phyloP scores from a whole-genome alignment of 306 rosid species.

The Vigna hirtella region DNA sequence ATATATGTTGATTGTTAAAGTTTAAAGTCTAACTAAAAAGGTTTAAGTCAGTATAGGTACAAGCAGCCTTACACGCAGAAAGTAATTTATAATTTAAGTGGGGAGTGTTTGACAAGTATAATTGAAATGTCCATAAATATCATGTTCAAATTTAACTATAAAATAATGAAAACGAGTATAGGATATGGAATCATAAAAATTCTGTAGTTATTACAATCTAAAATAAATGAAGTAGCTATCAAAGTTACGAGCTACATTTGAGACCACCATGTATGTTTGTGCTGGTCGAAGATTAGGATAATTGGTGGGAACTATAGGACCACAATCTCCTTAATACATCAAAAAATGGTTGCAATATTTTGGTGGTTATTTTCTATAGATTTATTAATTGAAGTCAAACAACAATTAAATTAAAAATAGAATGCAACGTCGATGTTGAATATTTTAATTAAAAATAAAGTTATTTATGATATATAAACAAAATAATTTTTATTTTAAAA shows the following conservation, averaged over 20 bases:
- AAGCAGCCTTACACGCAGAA: background rate
- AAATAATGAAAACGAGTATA: background rate
- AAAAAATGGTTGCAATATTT: conserved; percentile 12
- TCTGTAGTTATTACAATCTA: background rate
- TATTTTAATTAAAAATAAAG: no score
- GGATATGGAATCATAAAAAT: background rate
- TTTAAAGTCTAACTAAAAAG: background rate
- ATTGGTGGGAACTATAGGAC: conserved; percentile 9
- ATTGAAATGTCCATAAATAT: background rate
- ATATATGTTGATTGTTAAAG: background rate
- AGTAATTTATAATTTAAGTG: background rate
- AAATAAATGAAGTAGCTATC: background rate
- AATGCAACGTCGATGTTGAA: no score
- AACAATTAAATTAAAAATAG: background rate
- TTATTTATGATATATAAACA: no score
- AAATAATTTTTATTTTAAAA: no score
- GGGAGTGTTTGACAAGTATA: background rate
- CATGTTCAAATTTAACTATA: background rate
- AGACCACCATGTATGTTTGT: background rate
- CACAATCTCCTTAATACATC: conserved; percentile 2
- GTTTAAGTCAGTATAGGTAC: background rate
- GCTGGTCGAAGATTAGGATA: background rate
- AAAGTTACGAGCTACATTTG: background rate
- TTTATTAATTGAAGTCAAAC: background rate
- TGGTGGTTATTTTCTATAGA: background rate